Evolutionary conservation across 1,284 basidiomycete species (phyloP), one percentile per base, ranked within the genome.

Genomic region (Cutaneotrichosporon cyanovorans): DNA sequence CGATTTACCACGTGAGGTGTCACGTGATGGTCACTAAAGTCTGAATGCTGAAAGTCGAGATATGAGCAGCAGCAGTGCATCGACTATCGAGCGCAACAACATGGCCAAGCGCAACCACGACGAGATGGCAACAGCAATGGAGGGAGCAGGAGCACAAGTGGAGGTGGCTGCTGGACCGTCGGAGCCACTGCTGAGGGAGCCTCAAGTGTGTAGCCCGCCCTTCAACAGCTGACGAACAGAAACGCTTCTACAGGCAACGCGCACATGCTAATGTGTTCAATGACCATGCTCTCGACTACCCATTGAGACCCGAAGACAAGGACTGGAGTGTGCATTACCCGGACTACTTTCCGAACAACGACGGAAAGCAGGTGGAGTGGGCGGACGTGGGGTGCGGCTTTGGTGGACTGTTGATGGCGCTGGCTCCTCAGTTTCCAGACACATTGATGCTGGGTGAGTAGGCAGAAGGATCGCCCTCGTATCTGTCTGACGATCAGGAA

Each of bases 201-300:
- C 64, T 10, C 64, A 66, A 50, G 63, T 63, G 39, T 38, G 58
- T 50, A 16, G 2, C 6, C 12, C 12, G 8, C 16, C 9, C 1
- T 4, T 2, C 6, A 8, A 4, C 11, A 28, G 28, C 48, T 53
- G 39, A 50, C 34, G 10, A 2, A 7, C 48, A 95, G 85, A 97
- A 97, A 84, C 82, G 86, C 62, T 88, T 87, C 72, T 99, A 98
- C 72, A 79, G 95, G 19, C 95, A 99, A 68, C 79, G 95, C 46
- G 95, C 93, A 4, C 93, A 99, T 68, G 92, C 93, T 7, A 99
- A 99, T 69, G 93, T 93, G 2, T 97, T 99, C 72, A 88, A 87
- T 12, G 95, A 98, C 71, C 95, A 98, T 72, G 78, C 81, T 20
- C 79, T 99, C 41, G 82, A 84, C 54, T 98, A 97, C 68, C 95